Evolutionary conservation across 192 early-diverging fungal species (phyloP).

Genomic region (Chytriomyces sp.): DNA sequence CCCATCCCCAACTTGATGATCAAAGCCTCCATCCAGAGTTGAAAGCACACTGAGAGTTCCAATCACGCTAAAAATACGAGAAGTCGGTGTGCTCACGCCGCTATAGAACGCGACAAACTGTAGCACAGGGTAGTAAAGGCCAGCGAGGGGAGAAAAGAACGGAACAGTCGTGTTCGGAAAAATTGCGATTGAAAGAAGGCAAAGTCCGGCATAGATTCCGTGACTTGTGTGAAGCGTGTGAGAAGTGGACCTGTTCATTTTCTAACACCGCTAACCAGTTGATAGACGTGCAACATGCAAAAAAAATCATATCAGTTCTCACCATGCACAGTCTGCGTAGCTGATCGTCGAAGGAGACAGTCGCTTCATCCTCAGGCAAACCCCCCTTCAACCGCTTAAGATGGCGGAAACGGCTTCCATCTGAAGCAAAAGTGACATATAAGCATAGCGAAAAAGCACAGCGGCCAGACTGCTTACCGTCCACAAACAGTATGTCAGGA

Average conservation of each 20-base stretch:
- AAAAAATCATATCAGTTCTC: not conserved
- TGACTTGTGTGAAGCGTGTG: conserved; percentile 23
- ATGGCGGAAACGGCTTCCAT: conserved; percentile 26
- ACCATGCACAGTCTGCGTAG: conserved; percentile 16
- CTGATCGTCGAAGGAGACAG: conserved; percentile 22
- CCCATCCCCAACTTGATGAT: not conserved
- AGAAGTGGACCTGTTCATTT: conserved; percentile 12
- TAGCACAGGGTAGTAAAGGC: not conserved
- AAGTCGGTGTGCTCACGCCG: not conserved
- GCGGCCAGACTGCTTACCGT: not conserved
- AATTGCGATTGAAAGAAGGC: conserved; percentile 13
- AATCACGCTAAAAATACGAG: conserved; percentile 25
- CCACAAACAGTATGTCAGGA: conserved; percentile 34
- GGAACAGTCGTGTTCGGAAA: conserved; percentile 16
- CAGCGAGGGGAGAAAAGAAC: not conserved
- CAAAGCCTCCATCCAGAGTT: conserved; percentile 20
- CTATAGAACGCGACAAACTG: conserved; percentile 25
- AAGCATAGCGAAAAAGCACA: not conserved
- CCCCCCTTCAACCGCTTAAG: not conserved
- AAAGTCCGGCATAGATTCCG: conserved; percentile 33
- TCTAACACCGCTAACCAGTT: not conserved
- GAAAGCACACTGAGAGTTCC: conserved; percentile 14
- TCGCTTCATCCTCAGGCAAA: not conserved
- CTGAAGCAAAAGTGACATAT: not conserved
- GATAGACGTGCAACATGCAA: not conserved